phyloP scores from a whole-genome alignment of 1,284 basidiomycete genomes.

The Ceratobasidium sp. region DNA sequence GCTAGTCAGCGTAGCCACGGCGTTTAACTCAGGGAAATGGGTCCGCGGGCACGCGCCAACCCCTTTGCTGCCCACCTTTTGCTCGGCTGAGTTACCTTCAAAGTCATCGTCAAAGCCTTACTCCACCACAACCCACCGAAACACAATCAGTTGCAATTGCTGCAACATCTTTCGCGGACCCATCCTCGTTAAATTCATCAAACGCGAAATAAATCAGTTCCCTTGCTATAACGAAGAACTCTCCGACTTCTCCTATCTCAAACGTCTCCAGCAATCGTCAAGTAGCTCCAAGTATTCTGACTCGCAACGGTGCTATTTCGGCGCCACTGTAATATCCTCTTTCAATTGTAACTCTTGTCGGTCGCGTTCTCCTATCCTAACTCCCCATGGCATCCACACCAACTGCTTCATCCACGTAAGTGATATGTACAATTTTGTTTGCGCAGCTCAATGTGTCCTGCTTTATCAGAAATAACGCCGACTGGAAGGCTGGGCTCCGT shows the following conservation, averaged over 20 bases:
- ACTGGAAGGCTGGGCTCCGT: conserved; percentile 81
- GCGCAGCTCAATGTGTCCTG: not conserved
- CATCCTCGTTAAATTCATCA: not conserved
- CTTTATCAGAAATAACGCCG: conserved; percentile 41
- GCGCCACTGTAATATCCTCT: too few relatives aligned
- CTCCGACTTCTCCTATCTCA: not conserved
- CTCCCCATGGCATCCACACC: conserved; percentile 55
- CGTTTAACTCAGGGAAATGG: conserved; percentile 42
- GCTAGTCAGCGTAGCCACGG: conserved; percentile 29
- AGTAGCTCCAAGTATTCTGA: too few relatives aligned
- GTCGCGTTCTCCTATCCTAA: too few relatives aligned
- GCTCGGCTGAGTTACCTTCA: conserved; percentile 28
- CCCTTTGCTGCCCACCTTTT: conserved; percentile 30
- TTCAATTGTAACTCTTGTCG: too few relatives aligned
- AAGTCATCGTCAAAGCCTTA: conserved; percentile 20
- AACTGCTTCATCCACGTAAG: conserved; percentile 47
- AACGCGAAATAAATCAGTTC: conserved; percentile 7
- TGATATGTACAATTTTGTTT: conserved; percentile 1
- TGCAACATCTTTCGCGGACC: not conserved
- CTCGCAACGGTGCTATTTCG: too few relatives aligned
- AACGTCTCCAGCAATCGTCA: too few relatives aligned
- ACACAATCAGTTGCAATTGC: conserved; percentile 15
- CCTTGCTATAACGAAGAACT: not conserved
- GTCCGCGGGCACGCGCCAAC: conserved; percentile 34
- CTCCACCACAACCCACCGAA: conserved; percentile 4